phyloP scores from a whole-genome alignment of 2,329 filamentous ascomycete genomes.

The Dactylellina cionopaga region DNA sequence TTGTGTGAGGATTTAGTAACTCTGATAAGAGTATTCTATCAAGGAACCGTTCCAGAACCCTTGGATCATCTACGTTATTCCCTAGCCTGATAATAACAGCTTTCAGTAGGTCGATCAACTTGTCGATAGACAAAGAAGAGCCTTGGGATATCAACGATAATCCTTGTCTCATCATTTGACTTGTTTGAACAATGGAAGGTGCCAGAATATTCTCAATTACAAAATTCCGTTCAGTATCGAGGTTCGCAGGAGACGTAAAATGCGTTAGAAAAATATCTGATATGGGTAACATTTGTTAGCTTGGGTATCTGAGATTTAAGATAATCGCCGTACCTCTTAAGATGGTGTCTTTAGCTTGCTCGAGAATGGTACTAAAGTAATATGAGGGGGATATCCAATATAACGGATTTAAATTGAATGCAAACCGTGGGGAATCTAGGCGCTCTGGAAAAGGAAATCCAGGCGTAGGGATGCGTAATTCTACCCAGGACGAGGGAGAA shows the following conservation, averaged over 20 bases:
- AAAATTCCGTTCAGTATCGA: too few species aligned
- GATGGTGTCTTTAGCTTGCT: not conserved
- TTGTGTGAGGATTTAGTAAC: not conserved
- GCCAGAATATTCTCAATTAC: too few species aligned
- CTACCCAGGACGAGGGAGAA: too few species aligned
- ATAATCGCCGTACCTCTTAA: not conserved
- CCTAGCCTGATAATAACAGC: not conserved
- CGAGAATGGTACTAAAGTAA: not conserved
- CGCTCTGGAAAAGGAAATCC: too few species aligned
- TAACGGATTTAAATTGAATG: not conserved
- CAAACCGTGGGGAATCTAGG: too few species aligned
- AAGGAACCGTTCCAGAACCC: not conserved
- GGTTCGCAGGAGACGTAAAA: not conserved
- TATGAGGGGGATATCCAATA: not conserved
- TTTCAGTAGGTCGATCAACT: slow-evolving; percentile 10
- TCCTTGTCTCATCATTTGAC: too few species aligned
- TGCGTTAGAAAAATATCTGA: not conserved
- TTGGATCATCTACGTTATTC: slow-evolving; percentile 9
- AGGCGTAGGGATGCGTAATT: too few species aligned
- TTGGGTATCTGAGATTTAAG: not conserved
- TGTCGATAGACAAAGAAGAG: not conserved
- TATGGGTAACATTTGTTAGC: not conserved
- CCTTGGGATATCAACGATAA: not conserved
- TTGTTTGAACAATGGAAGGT: not conserved
- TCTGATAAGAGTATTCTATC: not conserved